phyloP scores from a whole-genome alignment of 371 early-diverging fungal species.

The Amoeboradix gromovi region DNA sequence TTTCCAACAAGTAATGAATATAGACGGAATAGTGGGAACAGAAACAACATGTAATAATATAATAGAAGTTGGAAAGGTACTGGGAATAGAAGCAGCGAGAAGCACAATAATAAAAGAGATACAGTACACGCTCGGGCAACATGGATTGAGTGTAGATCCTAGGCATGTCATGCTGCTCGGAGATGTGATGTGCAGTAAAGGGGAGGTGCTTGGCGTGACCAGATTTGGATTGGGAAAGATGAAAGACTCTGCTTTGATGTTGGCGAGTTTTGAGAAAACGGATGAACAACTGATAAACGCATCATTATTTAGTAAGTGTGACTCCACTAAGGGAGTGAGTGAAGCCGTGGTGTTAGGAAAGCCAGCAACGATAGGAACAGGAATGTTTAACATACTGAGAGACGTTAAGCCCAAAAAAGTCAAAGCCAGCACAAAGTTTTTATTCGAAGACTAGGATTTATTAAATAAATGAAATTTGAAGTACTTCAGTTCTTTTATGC shows the following conservation, averaged over 20 bases:
- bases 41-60: slow-evolving; percentile 67
- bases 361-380: slow-evolving; percentile 90
- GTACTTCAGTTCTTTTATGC: slow-evolving; percentile 49
- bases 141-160: slow-evolving; percentile 88
- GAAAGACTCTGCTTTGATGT: slow-evolving; percentile 95
- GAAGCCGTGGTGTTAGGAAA: slow-evolving; percentile 98
- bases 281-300: slow-evolving; percentile 97
- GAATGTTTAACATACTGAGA: slow-evolving; percentile 65
- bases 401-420: too few species aligned
- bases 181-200: slow-evolving; percentile 96
- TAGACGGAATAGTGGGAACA: slow-evolving; percentile 27
- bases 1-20: slow-evolving; percentile 56
- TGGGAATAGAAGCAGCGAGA: slow-evolving; percentile 94
- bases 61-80: slow-evolving; percentile 61
- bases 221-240: slow-evolving; percentile 97
- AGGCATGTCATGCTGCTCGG: slow-evolving; percentile 92
- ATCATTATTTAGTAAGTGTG: slow-evolving; percentile 65
- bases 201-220: slow-evolving; percentile 93
- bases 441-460: too few species aligned
- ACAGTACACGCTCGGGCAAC: slow-evolving; percentile 47
- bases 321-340: slow-evolving; percentile 78
- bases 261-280: slow-evolving; percentile 98
- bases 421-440: too few species aligned
- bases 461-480: slow-evolving; percentile 20
- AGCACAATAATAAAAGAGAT: slow-evolving; percentile 48